Evolutionary conservation across 768 basidiomycete species (phyloP).

Genomic region (Panus rudis): DNA sequence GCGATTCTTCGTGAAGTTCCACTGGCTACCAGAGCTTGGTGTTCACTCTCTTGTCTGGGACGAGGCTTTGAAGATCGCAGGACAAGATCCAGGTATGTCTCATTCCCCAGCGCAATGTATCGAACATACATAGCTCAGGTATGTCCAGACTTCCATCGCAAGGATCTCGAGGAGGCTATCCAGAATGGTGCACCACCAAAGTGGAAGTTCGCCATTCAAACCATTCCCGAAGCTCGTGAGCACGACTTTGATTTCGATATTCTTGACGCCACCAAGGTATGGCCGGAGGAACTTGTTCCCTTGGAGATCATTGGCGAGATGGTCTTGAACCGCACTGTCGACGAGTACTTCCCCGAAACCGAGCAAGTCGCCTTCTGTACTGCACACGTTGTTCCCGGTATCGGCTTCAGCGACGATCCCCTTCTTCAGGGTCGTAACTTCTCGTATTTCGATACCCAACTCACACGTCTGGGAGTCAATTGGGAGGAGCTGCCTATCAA

Average conservation of each 20-base stretch:
- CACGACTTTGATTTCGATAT: constrained; percentile 85
- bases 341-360: constrained; percentile 80
- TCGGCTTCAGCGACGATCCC: constrained; percentile 71
- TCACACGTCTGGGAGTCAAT: constrained; percentile 74
- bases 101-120: background rate
- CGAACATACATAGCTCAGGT: background rate
- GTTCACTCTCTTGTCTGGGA: constrained; percentile 86
- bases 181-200: constrained; percentile 60
- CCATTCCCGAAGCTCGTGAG: constrained; percentile 62
- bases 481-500: constrained; percentile 83
- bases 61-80: constrained; percentile 75
- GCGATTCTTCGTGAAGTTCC: constrained; percentile 83
- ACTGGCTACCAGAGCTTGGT: constrained; percentile 75
- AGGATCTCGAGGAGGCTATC: constrained; percentile 83
- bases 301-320: constrained; percentile 73
- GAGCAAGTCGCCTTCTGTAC: constrained; percentile 92
- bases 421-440: constrained; percentile 83
- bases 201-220: constrained; percentile 76
- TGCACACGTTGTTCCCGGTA: constrained; percentile 48
- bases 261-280: constrained; percentile 80
- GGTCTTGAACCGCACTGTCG: constrained; percentile 51
- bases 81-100: constrained; percentile 69
- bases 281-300: constrained; percentile 78
- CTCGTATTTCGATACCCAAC: constrained; percentile 82
- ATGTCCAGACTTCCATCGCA: constrained; percentile 68